phyloP scores from a whole-genome alignment of 2,329 filamentous ascomycete species.

The Phaeoacremonium minimum region DNA sequence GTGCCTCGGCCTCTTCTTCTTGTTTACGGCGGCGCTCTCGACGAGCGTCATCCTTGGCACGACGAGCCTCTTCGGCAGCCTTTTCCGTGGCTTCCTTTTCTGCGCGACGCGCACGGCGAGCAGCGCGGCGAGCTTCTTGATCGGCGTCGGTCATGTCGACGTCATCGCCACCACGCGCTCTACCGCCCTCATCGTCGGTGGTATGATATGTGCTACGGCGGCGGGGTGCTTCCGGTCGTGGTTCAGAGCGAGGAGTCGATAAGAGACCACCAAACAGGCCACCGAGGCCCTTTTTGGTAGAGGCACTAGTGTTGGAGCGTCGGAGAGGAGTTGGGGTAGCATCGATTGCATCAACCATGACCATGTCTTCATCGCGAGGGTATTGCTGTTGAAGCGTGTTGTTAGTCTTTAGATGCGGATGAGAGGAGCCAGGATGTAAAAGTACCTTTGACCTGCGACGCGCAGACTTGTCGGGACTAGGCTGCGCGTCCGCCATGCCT shows the following conservation, averaged over 20 bases:
- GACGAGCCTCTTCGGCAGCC: slow-evolving; percentile 51
- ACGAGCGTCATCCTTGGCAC: slow-evolving; percentile 51
- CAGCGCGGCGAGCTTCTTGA: slow-evolving; percentile 57
- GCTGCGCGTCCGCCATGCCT: slow-evolving; percentile 30
- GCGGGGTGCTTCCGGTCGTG: slow-evolving; percentile 36
- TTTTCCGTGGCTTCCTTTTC: slow-evolving; percentile 38
- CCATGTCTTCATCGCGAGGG: slow-evolving; percentile 59
- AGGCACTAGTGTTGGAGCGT: slow-evolving; percentile 55
- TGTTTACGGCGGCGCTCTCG: slow-evolving; percentile 51
- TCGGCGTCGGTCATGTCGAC: slow-evolving; percentile 49
- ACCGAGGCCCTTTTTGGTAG: slow-evolving; percentile 51
- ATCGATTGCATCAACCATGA: slow-evolving; percentile 50
- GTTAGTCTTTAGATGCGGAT: slow-evolving; percentile 21
- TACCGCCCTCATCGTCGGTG: slow-evolving; percentile 43
- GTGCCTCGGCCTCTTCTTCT: slow-evolving; percentile 53
- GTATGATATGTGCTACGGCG: slow-evolving; percentile 45
- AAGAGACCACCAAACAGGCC: slow-evolving; percentile 59
- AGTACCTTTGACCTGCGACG: slow-evolving; percentile 39
- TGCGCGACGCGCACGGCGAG: slow-evolving; percentile 54
- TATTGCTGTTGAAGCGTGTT: slow-evolving; percentile 53
- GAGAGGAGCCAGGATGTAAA: slow-evolving; percentile 1
- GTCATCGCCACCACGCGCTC: slow-evolving; percentile 42
- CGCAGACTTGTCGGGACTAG: slow-evolving; percentile 39
- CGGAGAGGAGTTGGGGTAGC: slow-evolving; percentile 48
- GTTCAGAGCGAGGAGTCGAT: slow-evolving; percentile 39